Evolutionary conservation across 2,329 filamentous ascomycete genomes (phyloP), one percentile per base, ranked within the genome.

Genomic region (Alternaria ethzedia): DNA sequence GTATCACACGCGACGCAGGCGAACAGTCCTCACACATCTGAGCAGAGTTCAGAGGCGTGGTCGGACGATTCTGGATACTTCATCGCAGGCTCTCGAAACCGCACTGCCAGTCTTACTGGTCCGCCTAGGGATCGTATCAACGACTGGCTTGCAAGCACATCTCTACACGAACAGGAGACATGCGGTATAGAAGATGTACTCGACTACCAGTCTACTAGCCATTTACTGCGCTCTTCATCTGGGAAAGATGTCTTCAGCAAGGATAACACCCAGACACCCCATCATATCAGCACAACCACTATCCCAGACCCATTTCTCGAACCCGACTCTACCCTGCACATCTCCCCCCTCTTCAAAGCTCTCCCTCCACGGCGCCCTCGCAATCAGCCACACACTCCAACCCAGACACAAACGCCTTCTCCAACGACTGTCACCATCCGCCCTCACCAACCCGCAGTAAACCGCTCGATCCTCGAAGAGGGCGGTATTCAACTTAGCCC

Each of bases 51-150:
- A 5, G 71, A 63, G 17, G 73, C 72, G 0, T 78, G 75, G 75
- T 76, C 72, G 3, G 72, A 70, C 25, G 72, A 76, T 41, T 76
- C 73, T 0, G 65, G 69, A 21, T 75, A 76, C 26, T 58, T 77
- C 9, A 55, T 65, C 28, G 54, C 55, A 3, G 43, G 54, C 9
- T 46, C 55, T 6, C 59, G 43, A 26, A 47, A 26, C 28, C 52
- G 50, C 6, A 45, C 59, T 15, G 56, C 30, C 41, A 25, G 26
- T 44, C 44, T 46, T 10, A 11, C 49, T 21, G 36, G 20, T 12
- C 61, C 66, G 9, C 36, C 62, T 3, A 23, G 62, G 13, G 65
- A 64, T 11, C 62, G 63, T 9, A 64, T 75, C 11, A 23, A 57
- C 4, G 62, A 70, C 30, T 76, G 74, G 73, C 65, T 75, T 4